Percentiles rank a stretch among this genome's conserved stretches.
Evolutionary conservation across 768 basidiomycete species (phyloP).

Genomic region (Macrolepiota dolichaula): DNA sequence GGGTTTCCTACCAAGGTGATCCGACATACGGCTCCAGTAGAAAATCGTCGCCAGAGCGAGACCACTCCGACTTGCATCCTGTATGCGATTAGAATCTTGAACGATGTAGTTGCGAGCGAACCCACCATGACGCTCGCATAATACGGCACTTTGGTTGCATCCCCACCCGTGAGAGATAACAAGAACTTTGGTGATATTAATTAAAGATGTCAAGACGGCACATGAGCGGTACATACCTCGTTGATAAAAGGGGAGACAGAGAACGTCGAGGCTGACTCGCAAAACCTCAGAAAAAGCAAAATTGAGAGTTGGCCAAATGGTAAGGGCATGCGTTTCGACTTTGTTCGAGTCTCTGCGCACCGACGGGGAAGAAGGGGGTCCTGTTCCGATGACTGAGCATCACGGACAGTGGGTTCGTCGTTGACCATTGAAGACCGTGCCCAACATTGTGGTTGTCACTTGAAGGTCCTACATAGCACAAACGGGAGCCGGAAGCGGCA

Average conservation of each 20-base stretch:
- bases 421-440: no score
- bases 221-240: conserved; percentile 28
- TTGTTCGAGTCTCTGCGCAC: not conserved
- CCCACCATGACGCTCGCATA: conserved; percentile 48
- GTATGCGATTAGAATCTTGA: not conserved
- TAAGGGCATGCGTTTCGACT: not conserved
- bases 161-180: conserved; percentile 45
- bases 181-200: conserved; percentile 21
- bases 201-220: conserved; percentile 32
- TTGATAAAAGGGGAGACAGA: conserved; percentile 55
- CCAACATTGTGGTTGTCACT: no score
- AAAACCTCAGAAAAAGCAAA: conserved; percentile 37
- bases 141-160: conserved; percentile 50
- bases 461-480: no score
- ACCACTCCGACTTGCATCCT: conserved; percentile 53
- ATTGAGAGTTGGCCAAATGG: conserved; percentile 35
- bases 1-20: conserved; percentile 47
- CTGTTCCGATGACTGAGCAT: not conserved
- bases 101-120: not conserved
- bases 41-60: conserved; percentile 45
- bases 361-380: not conserved
- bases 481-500: no score
- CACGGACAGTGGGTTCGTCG: no score
- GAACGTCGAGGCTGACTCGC: conserved; percentile 43
- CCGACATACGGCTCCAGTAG: conserved; percentile 52